Conservation (phyloP, 352 stramenopile genomes). For the Phytopythium sindhum region DNA sequence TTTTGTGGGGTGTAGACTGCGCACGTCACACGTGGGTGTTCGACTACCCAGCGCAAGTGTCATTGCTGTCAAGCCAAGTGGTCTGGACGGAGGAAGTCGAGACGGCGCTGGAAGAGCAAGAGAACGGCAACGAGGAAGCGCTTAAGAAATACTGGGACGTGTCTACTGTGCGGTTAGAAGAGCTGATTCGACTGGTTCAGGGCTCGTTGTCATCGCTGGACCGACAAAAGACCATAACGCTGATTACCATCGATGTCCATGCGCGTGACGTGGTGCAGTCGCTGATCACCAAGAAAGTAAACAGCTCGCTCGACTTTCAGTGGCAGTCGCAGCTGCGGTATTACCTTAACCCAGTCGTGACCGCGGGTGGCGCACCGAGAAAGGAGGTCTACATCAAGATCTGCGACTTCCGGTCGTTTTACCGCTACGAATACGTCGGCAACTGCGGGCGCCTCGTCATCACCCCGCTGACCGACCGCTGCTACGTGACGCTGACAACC, state of each 20-base stretch:
- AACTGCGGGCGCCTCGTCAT: conserved; percentile 90
- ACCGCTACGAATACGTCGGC: conserved; percentile 97
- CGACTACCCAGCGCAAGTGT: conserved; percentile 81
- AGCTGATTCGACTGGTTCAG: conserved; percentile 93
- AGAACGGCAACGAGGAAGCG: conserved; percentile 93
- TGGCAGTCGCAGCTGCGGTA: conserved; percentile 96
- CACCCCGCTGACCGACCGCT: conserved; percentile 80
- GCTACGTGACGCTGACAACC: conserved; percentile 84
- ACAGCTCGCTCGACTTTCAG: conserved; percentile 89
- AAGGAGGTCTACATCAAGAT: conserved; percentile 87
- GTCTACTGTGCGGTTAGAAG: conserved; percentile 88
- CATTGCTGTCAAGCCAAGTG: conserved; percentile 90
- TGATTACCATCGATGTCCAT: conserved; percentile 97
- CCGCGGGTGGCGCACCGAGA: conserved; percentile 24
- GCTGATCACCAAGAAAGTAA: conserved; percentile 91
- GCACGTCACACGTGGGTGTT: conserved; percentile 89
- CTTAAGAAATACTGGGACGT: conserved; percentile 94
- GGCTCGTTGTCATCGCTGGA: conserved; percentile 60
- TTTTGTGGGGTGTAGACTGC: conserved; percentile 88
- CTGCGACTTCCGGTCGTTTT: conserved; percentile 89
- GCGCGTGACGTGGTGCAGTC: conserved; percentile 93
- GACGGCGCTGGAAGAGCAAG: conserved; percentile 90
- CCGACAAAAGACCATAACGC: conserved; percentile 94
- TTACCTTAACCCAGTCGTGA: conserved; percentile 70
- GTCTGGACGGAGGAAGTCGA: conserved; percentile 93